phyloP scores from a whole-genome alignment of 106 monocot genomes.

The Ottelia alismoides region DNA sequence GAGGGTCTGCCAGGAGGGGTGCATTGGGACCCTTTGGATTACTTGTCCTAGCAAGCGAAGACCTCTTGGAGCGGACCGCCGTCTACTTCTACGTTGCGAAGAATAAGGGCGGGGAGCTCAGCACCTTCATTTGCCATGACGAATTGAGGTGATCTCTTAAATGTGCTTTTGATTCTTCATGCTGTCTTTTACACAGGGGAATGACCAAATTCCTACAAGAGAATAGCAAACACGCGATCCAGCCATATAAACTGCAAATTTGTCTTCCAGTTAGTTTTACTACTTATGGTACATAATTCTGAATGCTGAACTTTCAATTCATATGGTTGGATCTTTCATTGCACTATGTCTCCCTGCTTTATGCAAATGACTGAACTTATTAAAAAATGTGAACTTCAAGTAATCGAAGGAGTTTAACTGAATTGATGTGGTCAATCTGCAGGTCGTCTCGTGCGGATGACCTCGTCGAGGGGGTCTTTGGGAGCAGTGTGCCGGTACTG shows the following conservation, averaged over 20 bases:
- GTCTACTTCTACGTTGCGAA: slow-evolving; percentile 65
- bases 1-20: slow-evolving; percentile 46
- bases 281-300: background rate
- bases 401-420: no score
- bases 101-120: slow-evolving; percentile 24
- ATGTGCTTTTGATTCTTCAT: no score
- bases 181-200: no score
- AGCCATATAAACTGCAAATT: no score
- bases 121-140: slow-evolving; percentile 67
- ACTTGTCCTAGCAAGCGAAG: slow-evolving; percentile 55
- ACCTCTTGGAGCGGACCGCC: slow-evolving; percentile 54
- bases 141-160: slow-evolving; percentile 62
- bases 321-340: no score
- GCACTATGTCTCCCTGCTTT: no score
- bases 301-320: no score
- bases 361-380: no score
- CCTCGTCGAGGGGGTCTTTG: slow-evolving; percentile 44
- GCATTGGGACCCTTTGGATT: slow-evolving; percentile 72
- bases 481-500: slow-evolving; percentile 55
- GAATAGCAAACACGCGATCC: no score
- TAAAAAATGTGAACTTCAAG: no score
- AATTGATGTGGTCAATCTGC: no score
- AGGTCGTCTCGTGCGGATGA: slow-evolving; percentile 67
- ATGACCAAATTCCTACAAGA: no score
- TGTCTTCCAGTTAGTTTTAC: background rate